Conservation (phyloP, 164 flowering plant species). For the Umbilicus rupestris region DNA sequence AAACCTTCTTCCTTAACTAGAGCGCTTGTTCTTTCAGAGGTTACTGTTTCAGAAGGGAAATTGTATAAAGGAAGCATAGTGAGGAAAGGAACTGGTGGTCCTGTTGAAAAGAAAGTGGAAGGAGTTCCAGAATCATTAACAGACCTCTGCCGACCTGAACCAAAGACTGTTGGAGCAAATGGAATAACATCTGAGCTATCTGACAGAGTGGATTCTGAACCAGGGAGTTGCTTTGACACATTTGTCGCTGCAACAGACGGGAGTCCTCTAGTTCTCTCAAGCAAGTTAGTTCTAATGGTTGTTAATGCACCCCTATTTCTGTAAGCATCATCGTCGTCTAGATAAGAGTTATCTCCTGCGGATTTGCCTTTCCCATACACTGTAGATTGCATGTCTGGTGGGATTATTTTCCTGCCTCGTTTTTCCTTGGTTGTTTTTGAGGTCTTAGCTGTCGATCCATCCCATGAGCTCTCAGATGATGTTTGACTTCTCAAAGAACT, state of each 20-base stretch:
- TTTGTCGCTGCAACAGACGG: slow-evolving; percentile 26
- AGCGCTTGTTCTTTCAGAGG: slow-evolving; percentile 38
- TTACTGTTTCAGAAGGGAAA: slow-evolving; percentile 40
- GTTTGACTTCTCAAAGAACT: slow-evolving; percentile 57
- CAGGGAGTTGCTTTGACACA: slow-evolving; percentile 32
- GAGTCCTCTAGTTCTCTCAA: slow-evolving; percentile 33
- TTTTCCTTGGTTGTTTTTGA: slow-evolving; percentile 56
- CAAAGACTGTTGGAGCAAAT: slow-evolving; percentile 48
- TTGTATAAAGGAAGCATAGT: slow-evolving; percentile 11
- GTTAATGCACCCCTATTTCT: slow-evolving; percentile 43
- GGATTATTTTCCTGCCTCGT: slow-evolving; percentile 41
- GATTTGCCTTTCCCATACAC: slow-evolving; percentile 46
- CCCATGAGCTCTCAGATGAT: slow-evolving; percentile 81
- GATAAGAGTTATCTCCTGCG: neutral
- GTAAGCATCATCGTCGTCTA: slow-evolving; percentile 28
- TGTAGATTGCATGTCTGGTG: slow-evolving; percentile 26
- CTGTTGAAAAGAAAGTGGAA: slow-evolving; percentile 74
- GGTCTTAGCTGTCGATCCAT: slow-evolving; percentile 50
- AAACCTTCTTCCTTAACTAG: slow-evolving; percentile 40
- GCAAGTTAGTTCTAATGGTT: slow-evolving; percentile 26
- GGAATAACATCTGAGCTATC: slow-evolving; percentile 64
- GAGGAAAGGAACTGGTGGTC: slow-evolving; percentile 47
- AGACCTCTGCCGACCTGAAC: slow-evolving; percentile 41
- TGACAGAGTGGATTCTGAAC: slow-evolving; percentile 44
- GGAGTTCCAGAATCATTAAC: slow-evolving; percentile 37